Percentiles rank a stretch among this genome's conserved stretches.
phyloP scores from a whole-genome alignment of 106 monocot genomes.

The Narthecium ossifragum region DNA sequence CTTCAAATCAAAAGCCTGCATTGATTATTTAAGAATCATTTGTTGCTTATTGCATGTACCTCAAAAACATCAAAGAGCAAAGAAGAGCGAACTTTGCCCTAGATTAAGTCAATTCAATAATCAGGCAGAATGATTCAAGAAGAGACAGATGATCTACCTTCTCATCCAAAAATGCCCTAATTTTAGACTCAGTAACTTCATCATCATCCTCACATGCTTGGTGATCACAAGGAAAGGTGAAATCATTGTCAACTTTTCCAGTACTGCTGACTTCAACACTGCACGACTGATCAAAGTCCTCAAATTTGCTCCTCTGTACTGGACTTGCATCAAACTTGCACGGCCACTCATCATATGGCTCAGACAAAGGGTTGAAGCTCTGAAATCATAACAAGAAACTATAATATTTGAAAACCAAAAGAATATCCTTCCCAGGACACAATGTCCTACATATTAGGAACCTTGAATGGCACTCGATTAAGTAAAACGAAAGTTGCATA shows the following conservation, averaged over 20 bases:
- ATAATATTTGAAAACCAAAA: neutral
- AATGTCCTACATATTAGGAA: too few species aligned
- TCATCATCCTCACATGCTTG: constrained; percentile 68
- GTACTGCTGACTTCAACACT: constrained; percentile 5
- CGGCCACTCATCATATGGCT: constrained; percentile 75
- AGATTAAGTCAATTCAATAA: too few species aligned
- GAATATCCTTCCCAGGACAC: too few species aligned
- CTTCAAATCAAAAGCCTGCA: constrained; percentile 95
- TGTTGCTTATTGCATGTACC: too few species aligned
- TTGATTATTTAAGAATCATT: too few species aligned
- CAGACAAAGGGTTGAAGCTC: constrained; percentile 91
- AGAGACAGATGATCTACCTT: constrained; percentile 35
- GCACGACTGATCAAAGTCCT: constrained; percentile 19
- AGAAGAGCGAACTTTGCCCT: too few species aligned
- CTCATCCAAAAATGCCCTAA: constrained; percentile 86
- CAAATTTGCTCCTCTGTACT: constrained; percentile 21
- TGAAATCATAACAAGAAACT: constrained; percentile 15
- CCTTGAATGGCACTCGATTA: too few species aligned
- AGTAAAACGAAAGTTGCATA: too few species aligned
- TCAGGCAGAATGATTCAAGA: too few species aligned
- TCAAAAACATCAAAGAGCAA: too few species aligned
- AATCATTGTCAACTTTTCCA: constrained; percentile 29
- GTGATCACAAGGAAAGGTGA: constrained; percentile 62
- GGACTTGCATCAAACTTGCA: constrained; percentile 51
- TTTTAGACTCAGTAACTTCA: constrained; percentile 87